Percentiles rank a stretch among this genome's conserved stretches.
Evolutionary conservation across 345 rosid species (phyloP).

Genomic region (Trapa incisa): DNA sequence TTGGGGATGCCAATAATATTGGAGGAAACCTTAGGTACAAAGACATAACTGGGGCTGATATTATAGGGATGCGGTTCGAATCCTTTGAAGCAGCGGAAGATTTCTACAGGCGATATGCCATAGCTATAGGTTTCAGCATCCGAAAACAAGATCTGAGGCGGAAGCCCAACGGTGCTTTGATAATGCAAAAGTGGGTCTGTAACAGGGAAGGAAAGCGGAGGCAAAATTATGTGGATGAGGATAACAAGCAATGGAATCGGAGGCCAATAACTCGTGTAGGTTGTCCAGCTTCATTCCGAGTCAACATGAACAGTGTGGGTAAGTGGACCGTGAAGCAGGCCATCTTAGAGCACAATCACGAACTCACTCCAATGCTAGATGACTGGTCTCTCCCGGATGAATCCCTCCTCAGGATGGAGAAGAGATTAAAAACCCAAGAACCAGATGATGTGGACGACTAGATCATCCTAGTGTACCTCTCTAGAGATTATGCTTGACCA

Average conservation of each 20-base stretch:
- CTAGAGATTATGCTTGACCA: background rate
- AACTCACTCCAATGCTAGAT: background rate
- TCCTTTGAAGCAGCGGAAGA: background rate
- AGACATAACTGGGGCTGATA: background rate
- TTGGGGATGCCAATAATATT: background rate
- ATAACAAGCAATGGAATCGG: background rate
- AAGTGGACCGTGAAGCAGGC: conserved; percentile 3
- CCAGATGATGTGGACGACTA: background rate
- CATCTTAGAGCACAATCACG: conserved; percentile 1
- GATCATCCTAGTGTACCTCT: background rate
- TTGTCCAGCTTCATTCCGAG: background rate
- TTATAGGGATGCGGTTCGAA: background rate
- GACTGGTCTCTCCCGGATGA: background rate
- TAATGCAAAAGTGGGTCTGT: conserved; percentile 2
- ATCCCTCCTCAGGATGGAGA: background rate
- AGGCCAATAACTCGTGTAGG: conserved; percentile 2
- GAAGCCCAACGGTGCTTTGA: background rate
- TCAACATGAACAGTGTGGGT: background rate
- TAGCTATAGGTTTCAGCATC: background rate
- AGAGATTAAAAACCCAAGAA: background rate
- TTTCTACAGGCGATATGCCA: background rate
- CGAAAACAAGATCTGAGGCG: conserved; percentile 1
- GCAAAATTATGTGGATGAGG: background rate
- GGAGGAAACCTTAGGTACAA: background rate
- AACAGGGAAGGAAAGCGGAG: background rate